Base-by-base conservation (phyloP, 345 rosid genomes). In the Odontarrhena argentea region DNA sequence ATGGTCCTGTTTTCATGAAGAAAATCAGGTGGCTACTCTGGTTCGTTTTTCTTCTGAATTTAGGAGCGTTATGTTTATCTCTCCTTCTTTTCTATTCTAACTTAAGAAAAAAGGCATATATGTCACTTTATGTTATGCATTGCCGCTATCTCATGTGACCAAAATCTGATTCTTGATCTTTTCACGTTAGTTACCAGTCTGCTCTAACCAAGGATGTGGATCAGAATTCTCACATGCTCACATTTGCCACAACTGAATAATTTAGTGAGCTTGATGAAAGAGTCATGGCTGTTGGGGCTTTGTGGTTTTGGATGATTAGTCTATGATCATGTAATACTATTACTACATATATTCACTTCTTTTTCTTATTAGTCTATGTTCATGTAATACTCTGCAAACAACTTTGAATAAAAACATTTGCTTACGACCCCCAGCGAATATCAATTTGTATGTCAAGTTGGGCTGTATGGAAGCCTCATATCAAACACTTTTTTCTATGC, bases 271-370 rank as follows among this genome's bases (percentile, higher is more conserved):
- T 86, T 24, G 90, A 88, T 79, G 85, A 77, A 81, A 88, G 85
- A 80, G 86, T 80, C 74, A 85, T 84, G 74, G 67, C 97, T 47
- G 96, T 88, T 67, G 90, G 93, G 35, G 96, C 96, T 32, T 84
- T 83, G 92, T 88, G 85, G 61, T 91, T 85, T 76, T 87, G 97
- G 96, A 80, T 71, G 92, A 92, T 85, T 61, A 65, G 81, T 70
- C 40, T 35, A 67, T 51, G 30, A 65, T 42, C 54, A 30, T 22
- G 10, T 52, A n/a, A n/a, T 58, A 18, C 57, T 48, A n/a, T n/a
- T n/a, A n/a, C n/a, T n/a, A n/a, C n/a, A n/a, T n/a, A n/a, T n/a
- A n/a, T n/a, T n/a, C n/a, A n/a, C n/a, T n/a, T n/a, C n/a, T n/a
- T n/a, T n/a, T n/a, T n/a, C n/a, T n/a, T n/a, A 92, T 85, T 61